phyloP scores from a whole-genome alignment of 2,329 filamentous ascomycete genomes.

The Cladophialophora exuberans region DNA sequence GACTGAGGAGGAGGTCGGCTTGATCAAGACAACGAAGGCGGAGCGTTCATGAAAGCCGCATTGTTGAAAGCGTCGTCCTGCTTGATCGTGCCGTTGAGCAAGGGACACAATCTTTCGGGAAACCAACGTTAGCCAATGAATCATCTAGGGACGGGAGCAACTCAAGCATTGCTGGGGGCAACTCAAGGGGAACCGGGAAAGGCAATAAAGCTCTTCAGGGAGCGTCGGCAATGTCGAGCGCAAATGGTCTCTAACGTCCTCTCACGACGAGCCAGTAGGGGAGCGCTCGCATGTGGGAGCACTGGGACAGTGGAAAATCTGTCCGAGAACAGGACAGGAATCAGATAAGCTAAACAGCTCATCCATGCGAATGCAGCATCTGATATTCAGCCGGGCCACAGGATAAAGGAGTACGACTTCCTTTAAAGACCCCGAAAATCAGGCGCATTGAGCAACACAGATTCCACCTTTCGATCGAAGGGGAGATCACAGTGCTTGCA shows the following conservation, averaged over 20 bases:
- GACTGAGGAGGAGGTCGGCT: too few relatives aligned
- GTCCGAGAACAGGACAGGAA: conserved; percentile 16
- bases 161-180: not conserved
- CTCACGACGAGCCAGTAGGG: conserved; percentile 14
- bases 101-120: conserved; percentile 69
- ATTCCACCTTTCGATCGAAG: conserved; percentile 27
- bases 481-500: conserved; percentile 33
- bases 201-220: not conserved
- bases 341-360: not conserved
- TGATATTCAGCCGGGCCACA: conserved; percentile 1
- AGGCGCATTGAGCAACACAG: conserved; percentile 22
- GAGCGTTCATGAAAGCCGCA: conserved; percentile 53
- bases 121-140: conserved; percentile 37
- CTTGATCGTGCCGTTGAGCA: conserved; percentile 82
- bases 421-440: conserved; percentile 14
- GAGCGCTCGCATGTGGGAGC: conserved; percentile 1
- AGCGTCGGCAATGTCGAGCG: not conserved
- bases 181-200: not conserved
- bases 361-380: too few relatives aligned
- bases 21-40: conserved; percentile 33
- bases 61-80: conserved; percentile 51
- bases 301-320: not conserved
- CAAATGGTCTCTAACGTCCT: not conserved
- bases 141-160: too few relatives aligned
- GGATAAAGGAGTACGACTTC: not conserved